phyloP scores from a whole-genome alignment of 2,329 filamentous ascomycete species.

The Ascochyta pisi region DNA sequence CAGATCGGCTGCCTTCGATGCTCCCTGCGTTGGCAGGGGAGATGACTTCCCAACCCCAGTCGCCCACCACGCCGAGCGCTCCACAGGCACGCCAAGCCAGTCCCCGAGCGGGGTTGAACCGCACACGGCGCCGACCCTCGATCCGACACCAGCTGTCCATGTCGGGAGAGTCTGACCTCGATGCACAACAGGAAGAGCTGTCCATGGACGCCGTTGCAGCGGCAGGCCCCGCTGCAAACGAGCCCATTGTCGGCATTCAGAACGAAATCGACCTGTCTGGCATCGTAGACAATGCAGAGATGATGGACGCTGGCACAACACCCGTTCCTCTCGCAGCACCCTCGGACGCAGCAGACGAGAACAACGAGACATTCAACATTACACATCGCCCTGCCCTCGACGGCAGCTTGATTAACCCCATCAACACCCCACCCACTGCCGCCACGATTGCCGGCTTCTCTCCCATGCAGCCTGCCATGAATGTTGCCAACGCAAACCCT shows the following conservation, averaged over 20 bases:
- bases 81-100: slow-evolving; percentile 44
- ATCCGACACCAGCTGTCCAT: slow-evolving; percentile 88
- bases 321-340: slow-evolving; percentile 78
- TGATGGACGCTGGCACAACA: slow-evolving; percentile 74
- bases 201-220: slow-evolving; percentile 79
- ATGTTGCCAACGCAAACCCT: slow-evolving; percentile 74
- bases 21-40: slow-evolving; percentile 71
- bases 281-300: slow-evolving; percentile 81
- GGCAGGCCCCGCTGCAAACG: slow-evolving; percentile 69
- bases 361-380: slow-evolving; percentile 84
- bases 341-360: slow-evolving; percentile 81
- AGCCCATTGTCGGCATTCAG: slow-evolving; percentile 80
- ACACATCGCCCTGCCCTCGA: slow-evolving; percentile 84
- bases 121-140: slow-evolving; percentile 74
- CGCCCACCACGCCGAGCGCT: slow-evolving; percentile 53
- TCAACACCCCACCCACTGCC: slow-evolving; percentile 66
- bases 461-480: slow-evolving; percentile 70
- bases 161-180: slow-evolving; percentile 81
- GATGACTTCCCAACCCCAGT: slow-evolving; percentile 86
- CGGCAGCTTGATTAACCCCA: slow-evolving; percentile 79
- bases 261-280: slow-evolving; percentile 85
- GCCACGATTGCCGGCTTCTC: slow-evolving; percentile 73
- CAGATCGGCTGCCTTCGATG: slow-evolving; percentile 85
- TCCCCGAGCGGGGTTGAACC: slow-evolving; percentile 56
- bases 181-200: slow-evolving; percentile 82